Percentiles rank a stretch among this genome's conserved stretches.
Evolutionary conservation across 2,329 filamentous ascomycete genomes (phyloP).

Genomic region (Dactylonectria macrodidyma): DNA sequence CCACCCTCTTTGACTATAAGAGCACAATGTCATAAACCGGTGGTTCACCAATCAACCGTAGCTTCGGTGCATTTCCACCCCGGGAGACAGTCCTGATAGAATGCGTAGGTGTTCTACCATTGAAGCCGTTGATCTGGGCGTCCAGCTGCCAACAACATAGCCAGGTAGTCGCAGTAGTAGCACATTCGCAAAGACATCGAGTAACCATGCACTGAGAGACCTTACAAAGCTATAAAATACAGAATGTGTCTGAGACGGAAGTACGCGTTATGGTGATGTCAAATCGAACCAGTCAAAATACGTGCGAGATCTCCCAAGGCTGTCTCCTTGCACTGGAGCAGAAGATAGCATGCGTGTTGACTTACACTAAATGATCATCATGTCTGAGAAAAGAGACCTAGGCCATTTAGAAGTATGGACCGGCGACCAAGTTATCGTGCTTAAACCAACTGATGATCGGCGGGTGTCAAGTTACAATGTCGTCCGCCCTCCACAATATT

Average conservation of each 20-base stretch:
- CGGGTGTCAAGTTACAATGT: too few species aligned
- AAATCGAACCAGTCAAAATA: too few species aligned
- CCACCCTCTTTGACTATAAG: background rate
- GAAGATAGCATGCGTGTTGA: too few species aligned
- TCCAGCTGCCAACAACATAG: background rate
- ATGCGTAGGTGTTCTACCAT: background rate
- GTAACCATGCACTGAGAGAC: background rate
- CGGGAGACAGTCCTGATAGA: constrained; percentile 16
- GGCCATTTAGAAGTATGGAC: too few species aligned
- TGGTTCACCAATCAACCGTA: constrained; percentile 14
- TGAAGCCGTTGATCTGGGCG: background rate
- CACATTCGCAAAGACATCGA: background rate
- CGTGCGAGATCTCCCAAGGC: too few species aligned
- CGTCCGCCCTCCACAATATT: too few species aligned
- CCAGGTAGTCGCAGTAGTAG: background rate
- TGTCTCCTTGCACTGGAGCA: too few species aligned
- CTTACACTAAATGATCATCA: too few species aligned
- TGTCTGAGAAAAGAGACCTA: too few species aligned
- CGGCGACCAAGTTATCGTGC: too few species aligned
- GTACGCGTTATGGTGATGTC: background rate
- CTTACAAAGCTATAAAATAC: background rate
- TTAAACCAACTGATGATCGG: too few species aligned
- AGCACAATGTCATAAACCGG: constrained; percentile 21
- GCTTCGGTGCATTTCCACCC: background rate
- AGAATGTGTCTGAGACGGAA: background rate